A percentile compares a stretch with the other conserved stretches of the same genome.
Conservation (phyloP, 495 filamentous ascomycete species). For the Extremus antarcticus region DNA sequence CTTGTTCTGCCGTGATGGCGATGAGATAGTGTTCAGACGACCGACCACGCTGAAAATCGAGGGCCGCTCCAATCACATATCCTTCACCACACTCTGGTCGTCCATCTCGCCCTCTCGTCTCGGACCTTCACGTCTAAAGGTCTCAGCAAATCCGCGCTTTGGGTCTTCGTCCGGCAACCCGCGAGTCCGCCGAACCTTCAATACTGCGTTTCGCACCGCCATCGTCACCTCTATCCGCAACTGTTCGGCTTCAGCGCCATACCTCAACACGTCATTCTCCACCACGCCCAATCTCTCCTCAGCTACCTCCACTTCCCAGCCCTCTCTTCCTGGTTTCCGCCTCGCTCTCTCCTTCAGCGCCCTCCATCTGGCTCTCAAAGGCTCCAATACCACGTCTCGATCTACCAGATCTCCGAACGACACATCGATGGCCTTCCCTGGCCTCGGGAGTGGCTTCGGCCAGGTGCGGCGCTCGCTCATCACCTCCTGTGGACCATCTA, state of each 20-base stretch:
- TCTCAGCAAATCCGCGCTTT: conserved; percentile 52
- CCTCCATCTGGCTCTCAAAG: conserved; percentile 59
- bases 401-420: conserved; percentile 62
- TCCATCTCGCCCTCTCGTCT: conserved; percentile 44
- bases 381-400: conserved; percentile 50
- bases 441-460: conserved; percentile 72
- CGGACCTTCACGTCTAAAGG: conserved; percentile 34
- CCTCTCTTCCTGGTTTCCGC: conserved; percentile 8
- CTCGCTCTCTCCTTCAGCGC: conserved; percentile 34
- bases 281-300: conserved; percentile 48
- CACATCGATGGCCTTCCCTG: conserved; percentile 58
- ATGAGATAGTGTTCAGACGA: too few relatives aligned
- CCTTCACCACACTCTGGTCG: conserved; percentile 54
- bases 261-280: conserved; percentile 56
- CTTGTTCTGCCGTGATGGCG: too few relatives aligned
- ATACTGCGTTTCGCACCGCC: conserved; percentile 64
- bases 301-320: neutral
- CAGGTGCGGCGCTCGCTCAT: conserved; percentile 73
- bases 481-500: conserved; percentile 71
- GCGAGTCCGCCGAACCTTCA: conserved; percentile 57
- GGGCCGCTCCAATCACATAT: conserved; percentile 26
- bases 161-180: conserved; percentile 74
- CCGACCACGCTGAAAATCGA: too few relatives aligned
- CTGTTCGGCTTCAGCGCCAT: conserved; percentile 59
- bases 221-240: conserved; percentile 74